Evolutionary conservation across 2,329 filamentous ascomycete genomes (phyloP).

Genomic region (Fusarium gaditjirri): DNA sequence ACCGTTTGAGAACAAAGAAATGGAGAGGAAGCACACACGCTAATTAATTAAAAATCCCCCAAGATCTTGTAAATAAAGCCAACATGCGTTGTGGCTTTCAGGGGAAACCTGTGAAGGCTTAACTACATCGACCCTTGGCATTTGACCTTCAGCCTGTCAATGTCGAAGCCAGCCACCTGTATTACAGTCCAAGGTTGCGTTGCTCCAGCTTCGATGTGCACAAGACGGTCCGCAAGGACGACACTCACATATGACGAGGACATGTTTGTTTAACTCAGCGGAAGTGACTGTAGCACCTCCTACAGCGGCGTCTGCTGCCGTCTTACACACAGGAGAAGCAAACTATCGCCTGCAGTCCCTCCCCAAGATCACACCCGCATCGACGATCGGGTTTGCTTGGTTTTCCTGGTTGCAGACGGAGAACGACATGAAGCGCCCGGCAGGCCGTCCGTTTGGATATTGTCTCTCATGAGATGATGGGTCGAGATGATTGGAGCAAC

Average conservation of each 20-base stretch:
- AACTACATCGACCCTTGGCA: conserved; percentile 1
- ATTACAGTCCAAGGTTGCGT: conserved; percentile 3
- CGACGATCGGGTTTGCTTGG: conserved; percentile 27
- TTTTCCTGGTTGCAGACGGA: conserved; percentile 14
- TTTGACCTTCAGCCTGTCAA: neutral
- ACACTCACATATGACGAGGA: conserved; percentile 17
- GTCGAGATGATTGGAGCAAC: conserved; percentile 29
- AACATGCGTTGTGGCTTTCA: conserved; percentile 7
- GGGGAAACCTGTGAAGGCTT: conserved; percentile 7
- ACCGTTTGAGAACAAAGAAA: conserved; percentile 6
- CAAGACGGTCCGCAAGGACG: conserved; percentile 26
- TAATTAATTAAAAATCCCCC: conserved; percentile 5
- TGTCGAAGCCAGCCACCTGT: conserved; percentile 9
- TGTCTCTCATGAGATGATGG: conserved; percentile 7
- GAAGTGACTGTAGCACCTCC: neutral
- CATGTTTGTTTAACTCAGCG: conserved; percentile 23
- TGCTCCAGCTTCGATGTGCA: conserved; percentile 9
- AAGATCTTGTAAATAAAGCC: conserved; percentile 16
- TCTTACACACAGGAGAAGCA: conserved; percentile 15
- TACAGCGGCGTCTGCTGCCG: conserved; percentile 9
- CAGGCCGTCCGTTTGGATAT: conserved; percentile 25
- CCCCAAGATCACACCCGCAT: conserved; percentile 12
- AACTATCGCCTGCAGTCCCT: conserved; percentile 28
- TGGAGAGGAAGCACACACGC: neutral
- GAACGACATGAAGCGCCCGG: conserved; percentile 33